A percentile compares a stretch with the other conserved stretches of the same genome.
Evolutionary conservation across 768 basidiomycete species (phyloP).

Genomic region (Mycena vitilis): DNA sequence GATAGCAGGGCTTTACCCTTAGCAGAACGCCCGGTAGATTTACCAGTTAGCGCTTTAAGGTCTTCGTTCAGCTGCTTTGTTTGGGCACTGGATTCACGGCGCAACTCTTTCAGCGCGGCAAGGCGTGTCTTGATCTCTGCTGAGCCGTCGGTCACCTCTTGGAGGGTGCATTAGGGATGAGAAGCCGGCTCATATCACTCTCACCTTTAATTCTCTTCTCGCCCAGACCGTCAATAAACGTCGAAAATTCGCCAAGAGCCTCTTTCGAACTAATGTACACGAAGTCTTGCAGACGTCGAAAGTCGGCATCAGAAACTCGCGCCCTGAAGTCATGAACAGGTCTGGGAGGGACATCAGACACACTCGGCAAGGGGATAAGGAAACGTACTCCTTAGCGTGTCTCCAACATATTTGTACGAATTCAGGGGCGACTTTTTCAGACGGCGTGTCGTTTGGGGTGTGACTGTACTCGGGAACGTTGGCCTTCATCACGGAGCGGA

Average conservation of each 20-base stretch:
- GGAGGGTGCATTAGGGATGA: not conserved
- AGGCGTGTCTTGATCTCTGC: not conserved
- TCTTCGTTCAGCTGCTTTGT: not conserved
- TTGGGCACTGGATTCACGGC: slow-evolving; percentile 1
- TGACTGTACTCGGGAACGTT: too few species aligned
- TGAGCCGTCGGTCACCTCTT: not conserved
- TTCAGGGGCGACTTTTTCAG: too few species aligned
- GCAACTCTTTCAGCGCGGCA: not conserved
- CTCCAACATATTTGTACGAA: too few species aligned
- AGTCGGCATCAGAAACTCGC: not conserved
- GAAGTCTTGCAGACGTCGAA: slow-evolving; percentile 1
- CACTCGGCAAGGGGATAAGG: too few species aligned
- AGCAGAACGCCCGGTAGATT: too few species aligned
- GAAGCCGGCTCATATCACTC: not conserved
- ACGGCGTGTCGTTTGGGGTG: too few species aligned
- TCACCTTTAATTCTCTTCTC: not conserved
- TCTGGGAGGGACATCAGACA: not conserved
- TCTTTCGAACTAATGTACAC: slow-evolving; percentile 8
- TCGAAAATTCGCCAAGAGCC: not conserved
- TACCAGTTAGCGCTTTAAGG: not conserved
- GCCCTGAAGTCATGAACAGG: slow-evolving; percentile 5
- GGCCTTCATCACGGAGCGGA: too few species aligned
- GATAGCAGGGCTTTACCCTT: too few species aligned
- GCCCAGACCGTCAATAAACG: not conserved
- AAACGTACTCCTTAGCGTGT: too few species aligned